phyloP scores from a whole-genome alignment of 108 stramenopile species.

The Fragilaria crotonensis region DNA sequence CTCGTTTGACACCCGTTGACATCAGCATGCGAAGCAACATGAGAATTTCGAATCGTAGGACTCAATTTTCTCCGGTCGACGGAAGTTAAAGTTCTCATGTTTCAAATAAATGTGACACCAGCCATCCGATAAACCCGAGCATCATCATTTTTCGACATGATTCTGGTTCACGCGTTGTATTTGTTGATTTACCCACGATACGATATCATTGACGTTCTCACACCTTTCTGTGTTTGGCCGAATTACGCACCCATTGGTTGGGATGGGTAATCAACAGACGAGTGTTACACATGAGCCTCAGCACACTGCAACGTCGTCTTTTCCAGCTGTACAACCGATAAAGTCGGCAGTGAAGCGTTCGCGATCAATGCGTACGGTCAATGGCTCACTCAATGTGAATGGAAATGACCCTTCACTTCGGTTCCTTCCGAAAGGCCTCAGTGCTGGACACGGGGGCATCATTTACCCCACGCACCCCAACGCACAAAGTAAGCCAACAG shows the following conservation, averaged over 20 bases:
- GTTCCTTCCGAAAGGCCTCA: constrained; percentile 37
- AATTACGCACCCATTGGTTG: neutral
- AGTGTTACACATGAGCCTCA: constrained; percentile 24
- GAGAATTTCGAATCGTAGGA: neutral
- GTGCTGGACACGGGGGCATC: constrained; percentile 24
- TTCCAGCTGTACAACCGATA: constrained; percentile 12
- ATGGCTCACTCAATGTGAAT: neutral
- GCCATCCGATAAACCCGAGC: neutral
- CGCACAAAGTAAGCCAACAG: constrained; percentile 2
- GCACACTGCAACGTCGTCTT: constrained; percentile 21
- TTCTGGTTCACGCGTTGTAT: no score
- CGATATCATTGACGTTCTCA: no score
- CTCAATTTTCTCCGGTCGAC: neutral
- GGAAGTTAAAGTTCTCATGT: no score
- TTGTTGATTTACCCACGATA: no score
- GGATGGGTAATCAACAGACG: constrained; percentile 38
- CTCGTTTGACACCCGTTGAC: neutral
- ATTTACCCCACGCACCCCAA: constrained; percentile 33
- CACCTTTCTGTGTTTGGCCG: no score
- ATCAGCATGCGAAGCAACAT: neutral
- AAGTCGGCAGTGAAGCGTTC: constrained; percentile 30
- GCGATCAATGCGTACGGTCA: constrained; percentile 14
- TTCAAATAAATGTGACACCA: neutral
- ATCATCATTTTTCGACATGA: no score
- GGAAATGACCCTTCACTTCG: constrained; percentile 2